Conservation (phyloP, 208 protist genomes). For the Leptomonas seymouri region DNA sequence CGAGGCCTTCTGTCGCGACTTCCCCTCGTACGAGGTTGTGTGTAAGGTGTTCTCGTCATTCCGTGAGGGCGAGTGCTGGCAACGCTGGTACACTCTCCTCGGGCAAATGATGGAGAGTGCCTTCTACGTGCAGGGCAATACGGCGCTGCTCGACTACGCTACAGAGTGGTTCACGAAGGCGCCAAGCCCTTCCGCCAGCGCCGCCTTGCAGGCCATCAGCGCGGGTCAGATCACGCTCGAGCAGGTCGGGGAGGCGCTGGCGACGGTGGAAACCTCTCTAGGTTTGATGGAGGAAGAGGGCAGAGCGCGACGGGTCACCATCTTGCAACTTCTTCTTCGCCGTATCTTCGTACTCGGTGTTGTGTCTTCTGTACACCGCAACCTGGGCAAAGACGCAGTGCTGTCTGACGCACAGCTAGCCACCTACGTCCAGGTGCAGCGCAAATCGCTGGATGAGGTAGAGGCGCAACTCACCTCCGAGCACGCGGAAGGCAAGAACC, state of each 20-base stretch:
- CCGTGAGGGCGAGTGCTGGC: conserved; percentile 24
- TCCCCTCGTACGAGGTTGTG: conserved; percentile 22
- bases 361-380: conserved; percentile 25
- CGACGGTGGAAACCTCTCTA: conserved; percentile 11
- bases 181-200: conserved; percentile 5
- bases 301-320: conserved; percentile 11
- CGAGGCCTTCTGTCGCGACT: conserved; percentile 15
- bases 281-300: conserved; percentile 19
- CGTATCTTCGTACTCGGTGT: conserved; percentile 32
- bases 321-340: conserved; percentile 33
- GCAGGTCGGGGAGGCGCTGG: conserved; percentile 23
- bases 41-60: conserved; percentile 7
- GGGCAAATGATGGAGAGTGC: conserved; percentile 22
- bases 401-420: conserved; percentile 26
- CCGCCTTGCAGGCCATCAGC: conserved; percentile 14
- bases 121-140: conserved; percentile 19
- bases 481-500: conserved; percentile 9
- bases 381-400: conserved; percentile 24
- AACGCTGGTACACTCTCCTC: conserved; percentile 32
- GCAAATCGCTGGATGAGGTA: conserved; percentile 31
- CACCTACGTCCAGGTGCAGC: conserved; percentile 29
- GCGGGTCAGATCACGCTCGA: conserved; percentile 4
- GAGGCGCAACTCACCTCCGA: conserved; percentile 31
- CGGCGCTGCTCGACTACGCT: conserved; percentile 8
- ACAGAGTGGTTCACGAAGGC: conserved; percentile 1